These are phyloP conservation scores for Phaeosphaeriaceae sp. DNA, from an alignment of 2,329 filamentous ascomycete species.

Conservation along the genomic window DNA sequence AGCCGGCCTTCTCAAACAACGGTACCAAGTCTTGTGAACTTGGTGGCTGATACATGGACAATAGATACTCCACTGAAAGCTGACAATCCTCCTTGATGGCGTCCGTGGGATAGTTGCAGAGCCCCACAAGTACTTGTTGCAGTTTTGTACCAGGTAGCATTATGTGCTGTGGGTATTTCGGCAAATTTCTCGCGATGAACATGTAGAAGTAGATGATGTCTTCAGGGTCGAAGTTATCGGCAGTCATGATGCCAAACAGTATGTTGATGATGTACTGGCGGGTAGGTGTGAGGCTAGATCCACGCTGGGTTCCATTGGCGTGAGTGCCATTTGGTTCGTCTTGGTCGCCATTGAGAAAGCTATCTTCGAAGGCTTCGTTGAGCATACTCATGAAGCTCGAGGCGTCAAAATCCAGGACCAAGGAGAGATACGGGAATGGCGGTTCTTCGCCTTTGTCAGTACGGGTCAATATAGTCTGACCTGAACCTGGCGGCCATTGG, in stretches of 20 bases:
- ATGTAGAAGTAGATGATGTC: conserved; percentile 97
- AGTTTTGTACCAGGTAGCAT: conserved; percentile 86
- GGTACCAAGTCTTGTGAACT: conserved; percentile 79
- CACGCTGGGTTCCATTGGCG: conserved; percentile 57
- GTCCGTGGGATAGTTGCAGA: conserved; percentile 82
- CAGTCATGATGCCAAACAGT: conserved; percentile 86
- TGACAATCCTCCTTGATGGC: conserved; percentile 92
- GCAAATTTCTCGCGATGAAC: conserved; percentile 94
- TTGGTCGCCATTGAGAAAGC: conserved; percentile 83
- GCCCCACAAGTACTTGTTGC: conserved; percentile 77
- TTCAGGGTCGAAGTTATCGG: conserved; percentile 73
- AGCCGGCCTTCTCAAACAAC: conserved; percentile 78
- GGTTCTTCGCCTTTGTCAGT: conserved; percentile 65
- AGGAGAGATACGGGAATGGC: conserved; percentile 82
- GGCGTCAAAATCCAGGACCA: conserved; percentile 86
- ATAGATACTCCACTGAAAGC: conserved; percentile 92
- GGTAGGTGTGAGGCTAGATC: conserved; percentile 63
- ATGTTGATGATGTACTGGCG: conserved; percentile 93
- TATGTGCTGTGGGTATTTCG: conserved; percentile 96
- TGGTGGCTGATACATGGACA: conserved; percentile 91
- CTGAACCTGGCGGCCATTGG: conserved; percentile 73
- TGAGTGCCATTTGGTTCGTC: conserved; percentile 65
- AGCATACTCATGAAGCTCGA: conserved; percentile 92
- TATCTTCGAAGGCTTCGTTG: conserved; percentile 96
- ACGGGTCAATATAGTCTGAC: conserved; percentile 67